Evolutionary conservation across 805 yeast genomes (phyloP).

Genomic region (Candida sithepensis): DNA sequence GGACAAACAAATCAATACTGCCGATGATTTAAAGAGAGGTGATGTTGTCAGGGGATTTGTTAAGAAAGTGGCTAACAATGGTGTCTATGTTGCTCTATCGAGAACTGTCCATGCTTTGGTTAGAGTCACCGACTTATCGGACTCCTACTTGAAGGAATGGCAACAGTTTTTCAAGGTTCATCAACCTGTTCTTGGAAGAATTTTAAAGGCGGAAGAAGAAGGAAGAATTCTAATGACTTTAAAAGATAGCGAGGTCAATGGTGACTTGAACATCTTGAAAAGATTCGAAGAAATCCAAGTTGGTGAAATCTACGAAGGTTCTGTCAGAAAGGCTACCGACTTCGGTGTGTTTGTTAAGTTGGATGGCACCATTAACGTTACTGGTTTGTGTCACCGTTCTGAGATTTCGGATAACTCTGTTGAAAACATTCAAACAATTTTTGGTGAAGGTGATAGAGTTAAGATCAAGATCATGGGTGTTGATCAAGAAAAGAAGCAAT

Average conservation of each 20-base stretch:
- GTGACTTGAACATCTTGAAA: slow-evolving; percentile 57
- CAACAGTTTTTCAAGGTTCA: slow-evolving; percentile 66
- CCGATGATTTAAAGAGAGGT: slow-evolving; percentile 60
- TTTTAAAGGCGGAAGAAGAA: slow-evolving; percentile 57
- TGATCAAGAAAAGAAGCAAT: slow-evolving; percentile 62
- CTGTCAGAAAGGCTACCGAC: slow-evolving; percentile 71
- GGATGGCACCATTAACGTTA: slow-evolving; percentile 67
- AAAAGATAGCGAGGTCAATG: slow-evolving; percentile 76
- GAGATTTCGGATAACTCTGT: slow-evolving; percentile 72
- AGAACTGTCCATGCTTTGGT: slow-evolving; percentile 72
- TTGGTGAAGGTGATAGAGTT: slow-evolving; percentile 87
- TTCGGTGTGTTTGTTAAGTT: slow-evolving; percentile 89
- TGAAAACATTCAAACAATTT: slow-evolving; percentile 58
- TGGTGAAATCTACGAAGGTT: slow-evolving; percentile 74
- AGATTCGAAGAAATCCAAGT: slow-evolving; percentile 62
- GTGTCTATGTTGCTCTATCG: slow-evolving; percentile 75
- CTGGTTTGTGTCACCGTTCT: slow-evolving; percentile 85
- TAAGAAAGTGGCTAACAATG: slow-evolving; percentile 67
- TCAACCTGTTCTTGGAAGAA: slow-evolving; percentile 73
- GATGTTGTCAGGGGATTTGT: slow-evolving; percentile 80
- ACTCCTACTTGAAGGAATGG: slow-evolving; percentile 83
- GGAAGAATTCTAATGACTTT: slow-evolving; percentile 71
- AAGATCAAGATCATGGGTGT: slow-evolving; percentile 73
- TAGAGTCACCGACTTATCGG: slow-evolving; percentile 77
- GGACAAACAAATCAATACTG: slow-evolving; percentile 46